These are phyloP conservation scores for Solanum pennellii DNA, from an alignment of 257 asterid genomes.

Conservation along the genomic window DNA sequence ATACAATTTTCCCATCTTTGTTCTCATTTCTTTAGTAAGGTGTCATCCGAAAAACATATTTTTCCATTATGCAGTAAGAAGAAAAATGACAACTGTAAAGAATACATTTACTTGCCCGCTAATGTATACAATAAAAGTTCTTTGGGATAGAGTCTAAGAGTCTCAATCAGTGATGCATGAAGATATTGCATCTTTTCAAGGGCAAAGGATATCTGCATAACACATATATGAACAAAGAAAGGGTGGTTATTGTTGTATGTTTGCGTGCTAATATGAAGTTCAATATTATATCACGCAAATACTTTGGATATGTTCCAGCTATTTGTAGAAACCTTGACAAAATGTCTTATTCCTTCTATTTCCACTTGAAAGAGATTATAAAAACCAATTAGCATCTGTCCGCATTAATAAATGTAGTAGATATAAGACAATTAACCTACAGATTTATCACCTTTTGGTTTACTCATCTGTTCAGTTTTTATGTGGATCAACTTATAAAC, in stretches of 20 bases:
- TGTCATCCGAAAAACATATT: slow-evolving; percentile 16
- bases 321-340: slow-evolving; percentile 40
- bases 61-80: slow-evolving; percentile 20
- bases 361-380: slow-evolving; percentile 8
- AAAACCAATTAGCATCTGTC: background rate
- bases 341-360: slow-evolving; percentile 43
- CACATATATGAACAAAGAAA: slow-evolving; percentile 43
- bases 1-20: slow-evolving; percentile 9
- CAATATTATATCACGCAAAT: slow-evolving; percentile 41
- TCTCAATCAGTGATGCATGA: slow-evolving; percentile 45
- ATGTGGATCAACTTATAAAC: slow-evolving; percentile 38
- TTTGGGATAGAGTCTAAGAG: slow-evolving; percentile 46
- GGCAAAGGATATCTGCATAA: slow-evolving; percentile 41
- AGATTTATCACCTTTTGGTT: slow-evolving; percentile 12
- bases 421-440: slow-evolving; percentile 13
- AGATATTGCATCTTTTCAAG: slow-evolving; percentile 51
- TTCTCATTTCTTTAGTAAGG: slow-evolving; percentile 35
- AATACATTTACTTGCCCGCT: background rate
- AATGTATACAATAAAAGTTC: background rate
- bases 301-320: slow-evolving; percentile 19
- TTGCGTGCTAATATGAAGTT: slow-evolving; percentile 49
- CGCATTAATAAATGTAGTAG: background rate
- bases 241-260: slow-evolving; percentile 38
- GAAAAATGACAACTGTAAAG: background rate
- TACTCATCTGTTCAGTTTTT: slow-evolving; percentile 28